Conservation (phyloP, 2,329 filamentous ascomycete genomes). For the Scedosporium boydii region DNA sequence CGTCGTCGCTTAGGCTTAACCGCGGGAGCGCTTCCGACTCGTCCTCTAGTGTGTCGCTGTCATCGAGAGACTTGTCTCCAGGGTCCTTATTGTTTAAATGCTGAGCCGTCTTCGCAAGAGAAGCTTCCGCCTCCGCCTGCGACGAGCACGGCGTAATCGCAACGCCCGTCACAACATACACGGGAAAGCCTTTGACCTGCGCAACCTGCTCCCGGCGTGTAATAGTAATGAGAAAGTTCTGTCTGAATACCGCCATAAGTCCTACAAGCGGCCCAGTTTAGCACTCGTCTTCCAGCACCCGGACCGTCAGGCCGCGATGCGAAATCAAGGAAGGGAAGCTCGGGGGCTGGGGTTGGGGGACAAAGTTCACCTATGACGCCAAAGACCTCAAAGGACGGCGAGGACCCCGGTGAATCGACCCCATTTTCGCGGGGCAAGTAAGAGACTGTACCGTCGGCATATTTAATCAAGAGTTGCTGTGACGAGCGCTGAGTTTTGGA, state of each 20-base stretch:
- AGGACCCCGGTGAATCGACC: not conserved
- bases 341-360: not conserved
- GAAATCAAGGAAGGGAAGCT: not conserved
- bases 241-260: conserved; percentile 70
- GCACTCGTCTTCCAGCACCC: not conserved
- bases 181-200: conserved; percentile 67
- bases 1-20: conserved; percentile 24
- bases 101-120: conserved; percentile 52
- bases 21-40: conserved; percentile 21
- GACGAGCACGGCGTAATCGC: conserved; percentile 82
- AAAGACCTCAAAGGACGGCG: conserved; percentile 48
- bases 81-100: conserved; percentile 14
- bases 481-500: conserved; percentile 46
- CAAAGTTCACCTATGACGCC: conserved; percentile 44
- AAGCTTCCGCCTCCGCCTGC: conserved; percentile 60
- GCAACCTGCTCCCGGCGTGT: conserved; percentile 82
- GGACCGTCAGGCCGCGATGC: not conserved
- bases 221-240: conserved; percentile 80
- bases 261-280: conserved; percentile 39
- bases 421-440: conserved; percentile 29
- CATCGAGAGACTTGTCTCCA: conserved; percentile 26
- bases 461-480: conserved; percentile 59
- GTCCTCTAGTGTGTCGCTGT: conserved; percentile 19
- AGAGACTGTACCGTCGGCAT: conserved; percentile 46
- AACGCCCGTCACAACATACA: conserved; percentile 84